Base-by-base conservation (phyloP, 768 basidiomycete species). In the Chalciporus pseudorubinellus region DNA sequence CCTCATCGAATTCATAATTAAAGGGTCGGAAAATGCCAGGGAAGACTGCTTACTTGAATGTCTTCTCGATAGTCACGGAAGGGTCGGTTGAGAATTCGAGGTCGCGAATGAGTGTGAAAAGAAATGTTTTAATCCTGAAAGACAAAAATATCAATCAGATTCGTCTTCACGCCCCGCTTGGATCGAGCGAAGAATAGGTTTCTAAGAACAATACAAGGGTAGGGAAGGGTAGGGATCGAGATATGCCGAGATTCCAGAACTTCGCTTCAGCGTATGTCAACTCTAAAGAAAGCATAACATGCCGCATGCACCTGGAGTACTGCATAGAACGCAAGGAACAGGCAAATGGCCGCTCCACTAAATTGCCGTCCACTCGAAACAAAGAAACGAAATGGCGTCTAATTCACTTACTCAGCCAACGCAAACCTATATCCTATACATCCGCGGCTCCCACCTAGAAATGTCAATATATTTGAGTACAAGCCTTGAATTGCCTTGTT, bases 391-490 rank as follows among this genome's bases (percentile, higher is more conserved):
- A 34, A 29, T 14, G 45, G 13, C 3, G n/a, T 31, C 18, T 14
- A 18, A 44, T 33, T 29, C n/a, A 78, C 81, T 70, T 62, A 83
- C 83, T 85, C 80, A 29, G 74, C 70, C 51, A 85, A 53, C 14
- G 82, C 82, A 59, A 85, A 85, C 58, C 74, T 76, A 63, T 77
- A 83, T 13, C 84, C 81, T 57, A 85, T 83, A 55, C 81, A 82
- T 18, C 81, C 80, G 28, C 83, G 72, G 59, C 77, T 77, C 51
- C 81, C 83, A 52, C 77, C 77, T 29, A 83, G 69, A 65, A 84
- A 85, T 16, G 82, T 82, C 50, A 84, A 55, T 19, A 72, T 77
- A 51, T 79, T 76, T 1, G 76, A 72, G 60, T 77, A 81, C 51
- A 85, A 64, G 21, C 83, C 84, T 31, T 74, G 79, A 29, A 78